Conservation (phyloP, 495 filamentous ascomycete species). For the Umbilicaria muhlenbergii region DNA sequence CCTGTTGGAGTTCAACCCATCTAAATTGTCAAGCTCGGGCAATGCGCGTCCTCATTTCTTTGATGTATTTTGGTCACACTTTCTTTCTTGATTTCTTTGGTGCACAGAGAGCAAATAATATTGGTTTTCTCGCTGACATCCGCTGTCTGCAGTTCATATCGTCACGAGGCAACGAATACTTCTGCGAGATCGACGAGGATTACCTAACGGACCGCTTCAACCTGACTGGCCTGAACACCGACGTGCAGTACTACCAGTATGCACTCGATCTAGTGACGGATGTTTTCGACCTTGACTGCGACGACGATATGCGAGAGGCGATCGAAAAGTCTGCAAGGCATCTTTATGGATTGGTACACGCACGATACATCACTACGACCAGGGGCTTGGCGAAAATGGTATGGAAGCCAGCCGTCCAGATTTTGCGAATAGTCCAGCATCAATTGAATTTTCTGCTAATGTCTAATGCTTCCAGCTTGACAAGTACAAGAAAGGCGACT, state of each 20-base stretch:
- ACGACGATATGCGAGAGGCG: conserved; percentile 93
- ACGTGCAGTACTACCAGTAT: conserved; percentile 98
- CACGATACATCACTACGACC: conserved; percentile 93
- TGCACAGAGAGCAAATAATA: not conserved
- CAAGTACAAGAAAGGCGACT: conserved; percentile 96
- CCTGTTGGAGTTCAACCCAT: too few species aligned
- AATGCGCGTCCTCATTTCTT: not conserved
- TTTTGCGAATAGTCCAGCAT: not conserved
- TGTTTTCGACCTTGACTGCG: conserved; percentile 96
- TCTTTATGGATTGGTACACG: conserved; percentile 91
- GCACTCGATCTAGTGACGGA: conserved; percentile 98
- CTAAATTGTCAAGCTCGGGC: too few species aligned
- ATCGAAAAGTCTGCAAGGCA: conserved; percentile 97
- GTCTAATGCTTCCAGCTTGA: conserved; percentile 50
- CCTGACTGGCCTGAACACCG: conserved; percentile 88
- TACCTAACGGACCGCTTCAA: conserved; percentile 98
- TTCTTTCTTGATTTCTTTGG: not conserved
- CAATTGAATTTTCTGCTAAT: not conserved
- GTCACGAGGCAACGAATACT: conserved; percentile 95
- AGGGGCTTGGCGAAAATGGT: conserved; percentile 94
- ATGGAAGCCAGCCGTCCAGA: conserved; percentile 10
- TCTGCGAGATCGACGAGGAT: conserved; percentile 98
- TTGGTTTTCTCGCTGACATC: not conserved
- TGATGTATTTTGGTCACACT: not conserved
- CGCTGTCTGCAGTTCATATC: conserved; percentile 66